Evolutionary conservation across 768 basidiomycete species (phyloP).

Genomic region (Russula sp.): DNA sequence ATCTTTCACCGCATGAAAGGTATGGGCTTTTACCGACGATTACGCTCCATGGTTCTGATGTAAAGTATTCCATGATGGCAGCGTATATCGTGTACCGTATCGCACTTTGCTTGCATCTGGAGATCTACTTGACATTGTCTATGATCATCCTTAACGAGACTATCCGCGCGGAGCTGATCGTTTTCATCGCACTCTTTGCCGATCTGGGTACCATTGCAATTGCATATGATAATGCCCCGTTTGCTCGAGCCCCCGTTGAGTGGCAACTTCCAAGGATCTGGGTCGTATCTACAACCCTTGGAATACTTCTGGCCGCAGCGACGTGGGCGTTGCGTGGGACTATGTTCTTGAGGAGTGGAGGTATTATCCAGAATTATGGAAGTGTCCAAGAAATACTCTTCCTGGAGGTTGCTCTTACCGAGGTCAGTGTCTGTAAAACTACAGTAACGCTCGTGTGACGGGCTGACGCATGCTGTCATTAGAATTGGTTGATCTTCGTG

Average conservation of each 20-base stretch:
- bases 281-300: slow-evolving; percentile 46
- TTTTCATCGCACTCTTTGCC: slow-evolving; percentile 46
- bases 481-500: slow-evolving; percentile 36
- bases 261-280: slow-evolving; percentile 52
- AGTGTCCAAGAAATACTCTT: slow-evolving; percentile 47
- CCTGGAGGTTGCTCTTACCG: slow-evolving; percentile 48
- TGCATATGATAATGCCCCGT: slow-evolving; percentile 46
- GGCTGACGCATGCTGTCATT: not conserved
- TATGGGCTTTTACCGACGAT: slow-evolving; percentile 16
- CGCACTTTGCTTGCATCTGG: slow-evolving; percentile 49
- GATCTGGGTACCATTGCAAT: slow-evolving; percentile 50
- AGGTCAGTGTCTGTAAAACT: slow-evolving; percentile 32
- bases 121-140: slow-evolving; percentile 46
- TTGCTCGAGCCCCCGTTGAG: slow-evolving; percentile 43
- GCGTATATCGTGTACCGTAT: slow-evolving; percentile 51
- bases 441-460: not conserved
- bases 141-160: slow-evolving; percentile 48
- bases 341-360: slow-evolving; percentile 40
- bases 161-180: slow-evolving; percentile 48
- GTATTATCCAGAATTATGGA: slow-evolving; percentile 47
- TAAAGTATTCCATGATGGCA: slow-evolving; percentile 37
- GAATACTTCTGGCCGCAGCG: slow-evolving; percentile 35
- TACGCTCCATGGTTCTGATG: slow-evolving; percentile 28
- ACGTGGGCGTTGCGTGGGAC: slow-evolving; percentile 49
- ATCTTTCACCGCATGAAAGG: slow-evolving; percentile 52